Conservation (phyloP, 192 early-diverging fungal species). For the Oehlia diaphana region DNA sequence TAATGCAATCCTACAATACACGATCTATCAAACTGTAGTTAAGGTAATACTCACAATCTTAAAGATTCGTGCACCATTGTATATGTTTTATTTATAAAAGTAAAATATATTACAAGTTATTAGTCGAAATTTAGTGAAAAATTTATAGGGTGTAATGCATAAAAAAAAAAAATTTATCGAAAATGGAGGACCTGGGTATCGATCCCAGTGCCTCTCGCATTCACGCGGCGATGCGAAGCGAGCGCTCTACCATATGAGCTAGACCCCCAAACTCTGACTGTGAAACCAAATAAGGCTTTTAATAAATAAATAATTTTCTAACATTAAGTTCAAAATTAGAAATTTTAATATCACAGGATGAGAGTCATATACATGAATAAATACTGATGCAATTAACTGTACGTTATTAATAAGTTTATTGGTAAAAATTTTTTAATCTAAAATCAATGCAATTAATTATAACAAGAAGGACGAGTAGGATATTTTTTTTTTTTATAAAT, state of each 20-base stretch:
- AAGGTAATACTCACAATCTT: conserved; percentile 10
- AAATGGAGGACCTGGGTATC: conserved; percentile 20
- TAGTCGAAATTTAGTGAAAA: neutral
- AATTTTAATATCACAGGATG: neutral
- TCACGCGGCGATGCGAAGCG: conserved; percentile 7
- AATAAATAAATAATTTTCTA: neutral
- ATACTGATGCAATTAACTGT: too few relatives aligned
- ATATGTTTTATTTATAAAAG: neutral
- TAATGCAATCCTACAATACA: neutral
- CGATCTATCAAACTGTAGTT: neutral
- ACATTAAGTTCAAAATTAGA: neutral
- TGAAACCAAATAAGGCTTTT: neutral
- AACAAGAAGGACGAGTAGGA: too few relatives aligned
- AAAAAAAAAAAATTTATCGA: neutral
- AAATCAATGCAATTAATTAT: neutral
- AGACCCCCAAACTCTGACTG: neutral
- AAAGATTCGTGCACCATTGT: conserved; percentile 30
- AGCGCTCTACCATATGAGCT: conserved; percentile 27
- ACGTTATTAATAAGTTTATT: neutral
- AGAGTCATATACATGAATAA: too few relatives aligned
- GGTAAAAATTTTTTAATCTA: neutral
- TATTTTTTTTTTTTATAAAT: too few relatives aligned
- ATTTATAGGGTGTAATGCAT: neutral
- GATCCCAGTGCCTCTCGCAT: conserved; percentile 23
- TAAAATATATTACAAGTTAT: neutral